Base-by-base conservation (phyloP, 2,329 filamentous ascomycete genomes). In the Alternaria triticina region DNA sequence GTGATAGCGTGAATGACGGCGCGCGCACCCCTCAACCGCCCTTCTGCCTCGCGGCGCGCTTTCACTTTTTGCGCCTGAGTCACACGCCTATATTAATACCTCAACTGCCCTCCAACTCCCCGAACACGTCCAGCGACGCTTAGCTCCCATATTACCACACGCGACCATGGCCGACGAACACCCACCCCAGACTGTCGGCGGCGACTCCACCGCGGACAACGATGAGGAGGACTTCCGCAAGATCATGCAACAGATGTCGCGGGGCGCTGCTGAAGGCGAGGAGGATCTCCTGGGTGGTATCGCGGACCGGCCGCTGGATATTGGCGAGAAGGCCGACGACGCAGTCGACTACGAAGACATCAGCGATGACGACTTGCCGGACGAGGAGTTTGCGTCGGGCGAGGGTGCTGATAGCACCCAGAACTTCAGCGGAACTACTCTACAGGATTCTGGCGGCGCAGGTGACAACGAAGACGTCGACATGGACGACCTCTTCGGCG, bases 271-370 rank as follows among this genome's bases (percentile, higher is more conserved):
- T 1, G 64, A 70, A 22, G 65, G 67, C 4, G 72, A 69, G n/a
- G 68, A 65, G 13, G 61, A 72, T 25, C 71, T 76, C 23, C 56
- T 75, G 8, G 71, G 70, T 6, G 73, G 72, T 30, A 58, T 80
- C 40, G 74, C 75, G 33, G 66, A 65, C 43, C 68, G 74, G 33
- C 75, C 79, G 57, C 78, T 86, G 56, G 83, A 84, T 56, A 70
- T 78, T 56, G 86, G 85, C 20, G 91, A 93, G 78, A 99, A 99
- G 80, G 95, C 94, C 58, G 94, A 94, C 64, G 92, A 98, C 81
- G 96, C 96, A 44, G 83, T 96, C 66, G 96, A 99, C 76, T 99
- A 86, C 72, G 93, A 92, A 76, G 93, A 97, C 75, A 94, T 98
- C 66, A 91, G 91, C 69, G 95, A 98, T 77, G 94, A 96, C 76